Evolutionary conservation across 2,329 filamentous ascomycete genomes (phyloP), one percentile per base, ranked within the genome.

Genomic region (Penicillium sp.): DNA sequence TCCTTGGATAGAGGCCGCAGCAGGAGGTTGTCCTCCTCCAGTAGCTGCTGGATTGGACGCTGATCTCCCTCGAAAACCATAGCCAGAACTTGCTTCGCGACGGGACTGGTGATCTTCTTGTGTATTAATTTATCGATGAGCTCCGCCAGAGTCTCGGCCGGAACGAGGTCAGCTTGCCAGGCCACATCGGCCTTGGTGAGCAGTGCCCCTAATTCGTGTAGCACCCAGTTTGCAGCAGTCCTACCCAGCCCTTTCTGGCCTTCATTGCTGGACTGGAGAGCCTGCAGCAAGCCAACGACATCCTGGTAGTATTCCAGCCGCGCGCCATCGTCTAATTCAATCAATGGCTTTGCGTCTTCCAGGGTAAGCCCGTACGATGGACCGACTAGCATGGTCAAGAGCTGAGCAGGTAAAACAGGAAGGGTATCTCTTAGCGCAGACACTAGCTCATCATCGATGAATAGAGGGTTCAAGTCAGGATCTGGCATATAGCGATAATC

Each of bases 401-500:
- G 83, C 16, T 81, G 77, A 62, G 96, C 91, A 0, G 92, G 91
- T 9, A 89, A 77, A 21, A 83, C 78, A 4, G 90, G 89, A 58
- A 96, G 74, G 0, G 81, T 87, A 0, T 72, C 63, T 20, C 73
- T 75, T 14, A 97, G 77, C 61, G 86, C 79, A 5, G 79, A 67
- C 4, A 97, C 77, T 0, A 97, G 78, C 57, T 89, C 85, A 59
- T 76, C 68, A 7, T 85, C 86, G 59, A 99, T 88, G 2, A 91
- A 69, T 1, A 99, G 79, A 1, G 94, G 91, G 0, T 84, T 82
- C 14, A 99, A 80, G 68, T 99, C 94, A 5, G 94, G 90, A 70
- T 99, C 94, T 0, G 94, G 93, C 93, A 99, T 97, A 69, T 99
- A 99, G 43, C 94, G 83, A 72, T 99, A 99, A 72, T 99, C 94